Percentiles rank a stretch among this genome's conserved stretches.
These are phyloP conservation scores for Ophiostoma novo-ulmi DNA, from an alignment of 2,329 filamentous ascomycete species.

Conservation along the genomic window DNA sequence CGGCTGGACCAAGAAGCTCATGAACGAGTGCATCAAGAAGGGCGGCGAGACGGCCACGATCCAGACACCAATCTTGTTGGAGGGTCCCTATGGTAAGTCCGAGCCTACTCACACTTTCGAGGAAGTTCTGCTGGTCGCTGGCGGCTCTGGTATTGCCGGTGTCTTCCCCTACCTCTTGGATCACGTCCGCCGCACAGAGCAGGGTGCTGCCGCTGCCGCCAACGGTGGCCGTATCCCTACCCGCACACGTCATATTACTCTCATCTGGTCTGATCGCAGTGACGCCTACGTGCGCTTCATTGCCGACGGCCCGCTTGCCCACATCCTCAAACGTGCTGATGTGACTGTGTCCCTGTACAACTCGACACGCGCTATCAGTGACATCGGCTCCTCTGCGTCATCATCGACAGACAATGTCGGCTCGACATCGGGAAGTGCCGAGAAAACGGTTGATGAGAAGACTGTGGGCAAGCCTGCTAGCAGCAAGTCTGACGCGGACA, in stretches of 20 bases:
- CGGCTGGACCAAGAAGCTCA: slow-evolving; percentile 28
- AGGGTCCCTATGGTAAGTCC: slow-evolving; percentile 27
- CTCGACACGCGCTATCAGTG: slow-evolving; percentile 13
- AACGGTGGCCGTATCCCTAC: slow-evolving; percentile 20
- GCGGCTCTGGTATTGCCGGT: slow-evolving; percentile 28
- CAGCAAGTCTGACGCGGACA: neutral
- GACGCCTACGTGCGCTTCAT: slow-evolving; percentile 21
- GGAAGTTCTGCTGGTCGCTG: slow-evolving; percentile 26
- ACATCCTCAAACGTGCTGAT: slow-evolving; percentile 19
- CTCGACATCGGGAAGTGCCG: neutral
- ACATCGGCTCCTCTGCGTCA: neutral
- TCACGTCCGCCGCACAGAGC: slow-evolving; percentile 21
- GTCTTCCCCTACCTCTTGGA: slow-evolving; percentile 27
- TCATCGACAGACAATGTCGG: slow-evolving; percentile 18
- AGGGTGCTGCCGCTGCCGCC: neutral
- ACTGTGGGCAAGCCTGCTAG: neutral
- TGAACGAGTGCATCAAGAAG: slow-evolving; percentile 21
- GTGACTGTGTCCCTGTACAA: slow-evolving; percentile 19
- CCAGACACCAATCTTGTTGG: slow-evolving; percentile 23
- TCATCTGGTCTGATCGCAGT: slow-evolving; percentile 27
- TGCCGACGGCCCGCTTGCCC: slow-evolving; percentile 17
- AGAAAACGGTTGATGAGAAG: neutral
- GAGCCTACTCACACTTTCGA: slow-evolving; percentile 26
- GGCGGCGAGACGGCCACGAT: slow-evolving; percentile 17
- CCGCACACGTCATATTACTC: slow-evolving; percentile 23